These are phyloP conservation scores for Yarrowia alimentaria DNA, from an alignment of 805 yeast genomes.

Conservation along the genomic window DNA sequence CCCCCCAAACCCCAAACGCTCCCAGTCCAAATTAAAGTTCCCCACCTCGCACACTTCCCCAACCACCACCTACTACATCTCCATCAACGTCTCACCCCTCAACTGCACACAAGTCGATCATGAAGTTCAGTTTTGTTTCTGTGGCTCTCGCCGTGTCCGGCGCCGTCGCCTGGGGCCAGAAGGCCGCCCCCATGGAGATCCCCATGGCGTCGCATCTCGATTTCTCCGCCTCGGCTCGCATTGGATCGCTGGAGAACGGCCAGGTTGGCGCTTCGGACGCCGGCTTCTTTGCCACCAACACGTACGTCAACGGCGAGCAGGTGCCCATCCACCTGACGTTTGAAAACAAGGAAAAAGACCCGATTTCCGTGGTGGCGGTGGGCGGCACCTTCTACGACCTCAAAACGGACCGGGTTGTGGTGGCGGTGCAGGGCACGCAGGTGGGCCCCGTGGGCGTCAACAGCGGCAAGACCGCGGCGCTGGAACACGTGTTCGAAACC, in stretches of 20 bases:
- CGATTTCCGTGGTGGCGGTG: constrained; percentile 33
- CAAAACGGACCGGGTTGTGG: constrained; percentile 27
- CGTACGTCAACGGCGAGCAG: constrained; percentile 34
- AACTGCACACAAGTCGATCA: not conserved
- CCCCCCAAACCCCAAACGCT: too few species aligned
- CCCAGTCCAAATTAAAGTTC: too few species aligned
- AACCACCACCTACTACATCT: not conserved
- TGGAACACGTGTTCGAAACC: constrained; percentile 38
- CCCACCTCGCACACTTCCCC: not conserved
- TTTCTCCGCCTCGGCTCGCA: constrained; percentile 1
- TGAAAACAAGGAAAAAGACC: constrained; percentile 34
- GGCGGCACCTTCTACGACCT: constrained; percentile 33
- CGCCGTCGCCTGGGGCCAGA: constrained; percentile 23
- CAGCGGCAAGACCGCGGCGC: constrained; percentile 59
- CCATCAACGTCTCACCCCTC: not conserved
- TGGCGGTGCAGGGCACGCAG: constrained; percentile 37
- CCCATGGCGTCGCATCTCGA: constrained; percentile 19
- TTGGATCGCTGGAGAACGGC: constrained; percentile 17
- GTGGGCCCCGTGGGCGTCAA: constrained; percentile 53
- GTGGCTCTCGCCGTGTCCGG: constrained; percentile 11
- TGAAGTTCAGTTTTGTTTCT: constrained; percentile 20
- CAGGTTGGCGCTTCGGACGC: constrained; percentile 15
- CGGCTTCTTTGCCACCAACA: constrained; percentile 26
- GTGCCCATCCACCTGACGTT: constrained; percentile 34
- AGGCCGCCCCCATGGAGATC: constrained; percentile 17